Conservation (phyloP, 1,284 basidiomycete genomes). For the Polyporus tsugae region DNA sequence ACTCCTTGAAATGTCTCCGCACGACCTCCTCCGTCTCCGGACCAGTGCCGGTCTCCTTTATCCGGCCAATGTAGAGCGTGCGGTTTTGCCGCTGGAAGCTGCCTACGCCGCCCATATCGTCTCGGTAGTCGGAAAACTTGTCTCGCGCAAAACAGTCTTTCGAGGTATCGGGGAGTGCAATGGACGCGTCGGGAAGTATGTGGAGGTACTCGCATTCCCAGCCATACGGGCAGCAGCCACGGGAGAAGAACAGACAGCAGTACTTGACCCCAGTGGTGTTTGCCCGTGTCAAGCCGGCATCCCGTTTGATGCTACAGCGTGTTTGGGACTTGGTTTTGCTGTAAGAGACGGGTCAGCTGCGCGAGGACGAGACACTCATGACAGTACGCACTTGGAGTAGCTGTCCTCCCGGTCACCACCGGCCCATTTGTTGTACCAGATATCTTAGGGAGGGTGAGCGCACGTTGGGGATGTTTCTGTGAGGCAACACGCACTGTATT, state of each 20-base stretch:
- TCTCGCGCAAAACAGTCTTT: conserved; percentile 98
- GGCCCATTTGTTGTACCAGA: conserved; percentile 99
- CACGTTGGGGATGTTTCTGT: neutral
- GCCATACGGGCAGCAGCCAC: conserved; percentile 97
- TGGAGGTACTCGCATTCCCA: conserved; percentile 98
- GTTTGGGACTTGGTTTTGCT: conserved; percentile 95
- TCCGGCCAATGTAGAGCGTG: conserved; percentile 94
- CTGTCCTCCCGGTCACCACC: conserved; percentile 94
- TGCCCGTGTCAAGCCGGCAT: conserved; percentile 93
- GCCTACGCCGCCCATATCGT: conserved; percentile 99
- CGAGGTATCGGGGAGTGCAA: conserved; percentile 86
- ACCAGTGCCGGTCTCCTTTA: conserved; percentile 90
- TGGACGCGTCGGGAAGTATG: conserved; percentile 77
- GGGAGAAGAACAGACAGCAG: conserved; percentile 94
- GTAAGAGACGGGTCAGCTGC: conserved; percentile 19
- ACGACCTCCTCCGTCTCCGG: conserved; percentile 92
- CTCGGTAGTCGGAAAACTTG: conserved; percentile 97
- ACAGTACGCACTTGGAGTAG: conserved; percentile 82
- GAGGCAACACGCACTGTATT: conserved; percentile 78
- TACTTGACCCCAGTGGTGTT: conserved; percentile 93
- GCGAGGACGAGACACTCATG: conserved; percentile 12
- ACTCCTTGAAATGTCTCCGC: conserved; percentile 93
- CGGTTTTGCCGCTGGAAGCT: conserved; percentile 94
- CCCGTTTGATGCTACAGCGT: conserved; percentile 88
- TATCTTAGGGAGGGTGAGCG: conserved; percentile 62